Conservation (phyloP, 1,284 basidiomycete genomes). For the Phellopilus nigrolimitatus region DNA sequence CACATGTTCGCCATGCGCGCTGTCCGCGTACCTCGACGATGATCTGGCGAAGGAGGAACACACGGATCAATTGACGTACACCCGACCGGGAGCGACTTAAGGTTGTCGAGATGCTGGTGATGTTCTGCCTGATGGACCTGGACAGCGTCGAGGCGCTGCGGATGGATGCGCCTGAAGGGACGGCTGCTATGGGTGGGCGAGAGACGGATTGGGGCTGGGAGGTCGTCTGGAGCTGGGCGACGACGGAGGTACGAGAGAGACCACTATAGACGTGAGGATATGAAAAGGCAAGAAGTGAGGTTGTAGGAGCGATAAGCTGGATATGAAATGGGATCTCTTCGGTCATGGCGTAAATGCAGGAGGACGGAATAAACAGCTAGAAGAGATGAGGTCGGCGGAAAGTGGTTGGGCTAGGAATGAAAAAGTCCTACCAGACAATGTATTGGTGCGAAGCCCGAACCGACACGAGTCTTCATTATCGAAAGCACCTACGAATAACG, state of each 20-base stretch:
- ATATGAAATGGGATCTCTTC: constrained; percentile 60
- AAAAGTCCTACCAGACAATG: constrained; percentile 43
- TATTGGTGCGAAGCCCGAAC: constrained; percentile 33
- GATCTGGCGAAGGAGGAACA: constrained; percentile 40
- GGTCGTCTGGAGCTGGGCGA: not conserved
- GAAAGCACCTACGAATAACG: not conserved
- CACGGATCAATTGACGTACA: constrained; percentile 31
- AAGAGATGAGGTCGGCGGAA: not conserved
- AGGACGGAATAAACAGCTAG: constrained; percentile 39
- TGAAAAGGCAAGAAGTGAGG: constrained; percentile 39
- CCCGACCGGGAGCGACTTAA: constrained; percentile 3
- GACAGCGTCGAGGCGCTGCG: not conserved
- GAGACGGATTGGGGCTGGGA: no score
- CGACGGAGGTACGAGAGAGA: not conserved
- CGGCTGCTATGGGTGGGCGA: no score
- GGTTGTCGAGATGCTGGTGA: constrained; percentile 23
- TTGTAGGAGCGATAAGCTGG: constrained; percentile 45
- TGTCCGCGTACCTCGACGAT: constrained; percentile 29
- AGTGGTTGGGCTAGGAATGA: constrained; percentile 21
- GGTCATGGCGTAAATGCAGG: constrained; percentile 45
- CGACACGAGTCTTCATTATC: constrained; percentile 27
- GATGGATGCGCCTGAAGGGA: not conserved
- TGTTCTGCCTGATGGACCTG: constrained; percentile 5
- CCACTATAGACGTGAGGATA: not conserved
- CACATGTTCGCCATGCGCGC: constrained; percentile 32